A percentile compares a stretch with the other conserved stretches of the same genome.
Conservation (phyloP, 176 grass and related monocot species). For the Eremochloa ophiuroides region DNA sequence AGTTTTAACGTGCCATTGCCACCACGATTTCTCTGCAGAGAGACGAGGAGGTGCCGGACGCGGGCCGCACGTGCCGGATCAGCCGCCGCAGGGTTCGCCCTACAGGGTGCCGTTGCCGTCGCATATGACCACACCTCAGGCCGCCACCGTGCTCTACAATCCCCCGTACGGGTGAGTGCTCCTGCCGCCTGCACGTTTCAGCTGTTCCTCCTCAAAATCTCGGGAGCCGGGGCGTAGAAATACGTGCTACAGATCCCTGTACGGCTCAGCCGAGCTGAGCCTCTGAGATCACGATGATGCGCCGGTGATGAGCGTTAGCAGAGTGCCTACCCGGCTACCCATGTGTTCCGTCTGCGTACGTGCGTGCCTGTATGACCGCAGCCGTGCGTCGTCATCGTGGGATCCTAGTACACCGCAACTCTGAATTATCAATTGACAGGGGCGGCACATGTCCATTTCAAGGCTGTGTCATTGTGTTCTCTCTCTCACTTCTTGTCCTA, state of each 20-base stretch:
- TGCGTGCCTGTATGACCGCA: not conserved
- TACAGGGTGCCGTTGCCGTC: conserved; percentile 49
- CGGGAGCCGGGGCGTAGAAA: not conserved
- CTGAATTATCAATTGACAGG: conserved; percentile 19
- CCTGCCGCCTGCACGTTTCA: not conserved
- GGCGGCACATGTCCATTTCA: conserved; percentile 12
- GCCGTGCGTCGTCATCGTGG: conserved; percentile 15
- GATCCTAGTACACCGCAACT: conserved; percentile 9
- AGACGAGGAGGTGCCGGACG: conserved; percentile 20
- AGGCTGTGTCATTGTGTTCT: not conserved
- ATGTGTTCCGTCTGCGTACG: not conserved
- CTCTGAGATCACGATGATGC: not conserved
- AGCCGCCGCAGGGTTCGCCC: conserved; percentile 25
- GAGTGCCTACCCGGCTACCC: not conserved
- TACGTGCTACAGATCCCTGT: not conserved
- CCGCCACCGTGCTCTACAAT: conserved; percentile 26
- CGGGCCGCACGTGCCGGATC: conserved; percentile 31
- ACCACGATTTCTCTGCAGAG: conserved; percentile 31
- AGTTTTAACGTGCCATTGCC: conserved; percentile 13
- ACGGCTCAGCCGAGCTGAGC: not conserved
- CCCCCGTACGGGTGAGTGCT: conserved; percentile 53
- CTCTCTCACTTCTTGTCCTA: not conserved
- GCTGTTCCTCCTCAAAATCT: not conserved
- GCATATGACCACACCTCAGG: conserved; percentile 40
- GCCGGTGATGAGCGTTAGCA: not conserved